A percentile compares a stretch with the other conserved stretches of the same genome.
These are phyloP conservation scores for Debaryomyces maramus DNA, from an alignment of 805 yeast genomes.

Conservation along the genomic window DNA sequence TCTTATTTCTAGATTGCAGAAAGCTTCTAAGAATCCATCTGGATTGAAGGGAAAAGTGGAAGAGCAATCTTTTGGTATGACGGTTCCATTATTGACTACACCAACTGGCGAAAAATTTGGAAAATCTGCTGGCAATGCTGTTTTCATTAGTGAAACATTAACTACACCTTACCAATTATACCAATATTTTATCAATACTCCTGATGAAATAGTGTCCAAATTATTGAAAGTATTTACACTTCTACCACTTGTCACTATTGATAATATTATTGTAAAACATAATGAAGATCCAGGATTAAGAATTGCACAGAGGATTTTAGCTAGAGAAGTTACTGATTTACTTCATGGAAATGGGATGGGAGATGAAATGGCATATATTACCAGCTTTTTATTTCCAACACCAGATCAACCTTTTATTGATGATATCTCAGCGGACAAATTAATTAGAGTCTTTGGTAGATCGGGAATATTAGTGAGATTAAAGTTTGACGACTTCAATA, in stretches of 20 bases:
- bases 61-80: slow-evolving; percentile 63
- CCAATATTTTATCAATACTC: slow-evolving; percentile 78
- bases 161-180: slow-evolving; percentile 82
- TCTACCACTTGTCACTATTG: slow-evolving; percentile 63
- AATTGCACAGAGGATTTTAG: slow-evolving; percentile 73
- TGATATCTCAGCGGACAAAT: slow-evolving; percentile 45
- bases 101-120: slow-evolving; percentile 93
- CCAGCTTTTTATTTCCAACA: slow-evolving; percentile 65
- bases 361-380: slow-evolving; percentile 60
- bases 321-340: slow-evolving; percentile 81
- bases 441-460: slow-evolving; percentile 54
- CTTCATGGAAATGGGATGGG: slow-evolving; percentile 84
- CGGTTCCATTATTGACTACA: slow-evolving; percentile 87
- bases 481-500: slow-evolving; percentile 31
- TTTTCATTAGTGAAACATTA: slow-evolving; percentile 73
- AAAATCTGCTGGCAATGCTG: slow-evolving; percentile 95
- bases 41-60: slow-evolving; percentile 14
- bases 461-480: slow-evolving; percentile 55
- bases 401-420: slow-evolving; percentile 51
- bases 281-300: slow-evolving; percentile 58
- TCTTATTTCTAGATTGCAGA: slow-evolving; percentile 62
- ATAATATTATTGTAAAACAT: slow-evolving; percentile 53
- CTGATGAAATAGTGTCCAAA: slow-evolving; percentile 71
- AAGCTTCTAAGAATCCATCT: slow-evolving; percentile 9
- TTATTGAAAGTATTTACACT: slow-evolving; percentile 78